Percentiles rank a stretch among this genome's conserved stretches.
Evolutionary conservation across 805 yeast species (phyloP).

Genomic region (Metschnikowia drakensbergensis): DNA sequence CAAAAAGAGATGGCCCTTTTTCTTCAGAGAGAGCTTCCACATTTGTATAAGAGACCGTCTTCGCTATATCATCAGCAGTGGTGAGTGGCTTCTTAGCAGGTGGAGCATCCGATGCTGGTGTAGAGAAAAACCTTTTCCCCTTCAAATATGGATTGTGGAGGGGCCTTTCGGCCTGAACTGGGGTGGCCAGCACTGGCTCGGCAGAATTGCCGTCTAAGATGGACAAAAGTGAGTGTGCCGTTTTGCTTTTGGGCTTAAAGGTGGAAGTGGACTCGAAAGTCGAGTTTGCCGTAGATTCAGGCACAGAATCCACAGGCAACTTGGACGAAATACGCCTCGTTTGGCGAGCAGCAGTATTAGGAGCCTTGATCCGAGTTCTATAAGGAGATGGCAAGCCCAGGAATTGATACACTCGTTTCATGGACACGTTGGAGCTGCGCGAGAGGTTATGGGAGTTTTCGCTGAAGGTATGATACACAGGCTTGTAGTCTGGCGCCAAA

Average conservation of each 20-base stretch:
- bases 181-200: neutral
- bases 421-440: conserved; percentile 27
- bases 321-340: conserved; percentile 12
- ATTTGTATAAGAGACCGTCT: conserved; percentile 33
- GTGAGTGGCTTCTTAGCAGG: conserved; percentile 4
- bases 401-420: conserved; percentile 43
- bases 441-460: conserved; percentile 16
- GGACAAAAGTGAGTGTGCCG: conserved; percentile 49
- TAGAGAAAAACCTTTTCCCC: conserved; percentile 10
- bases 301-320: conserved; percentile 1
- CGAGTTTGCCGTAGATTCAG: conserved; percentile 3
- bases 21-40: conserved; percentile 23
- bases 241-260: conserved; percentile 36
- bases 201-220: conserved; percentile 30
- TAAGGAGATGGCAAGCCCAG: conserved; percentile 45
- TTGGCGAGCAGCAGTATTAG: conserved; percentile 19
- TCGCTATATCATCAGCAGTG: conserved; percentile 35
- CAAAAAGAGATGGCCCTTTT: conserved; percentile 1
- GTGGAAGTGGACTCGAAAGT: conserved; percentile 4
- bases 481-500: conserved; percentile 37
- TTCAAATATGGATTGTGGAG: conserved; percentile 18
- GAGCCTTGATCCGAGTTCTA: conserved; percentile 37
- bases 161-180: conserved; percentile 5
- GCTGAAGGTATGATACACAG: conserved; percentile 33
- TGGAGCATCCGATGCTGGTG: conserved; percentile 9